A percentile compares a stretch with the other conserved stretches of the same genome.
Evolutionary conservation across 2,329 filamentous ascomycete genomes (phyloP).

Genomic region (Hansfordia pulvinata): DNA sequence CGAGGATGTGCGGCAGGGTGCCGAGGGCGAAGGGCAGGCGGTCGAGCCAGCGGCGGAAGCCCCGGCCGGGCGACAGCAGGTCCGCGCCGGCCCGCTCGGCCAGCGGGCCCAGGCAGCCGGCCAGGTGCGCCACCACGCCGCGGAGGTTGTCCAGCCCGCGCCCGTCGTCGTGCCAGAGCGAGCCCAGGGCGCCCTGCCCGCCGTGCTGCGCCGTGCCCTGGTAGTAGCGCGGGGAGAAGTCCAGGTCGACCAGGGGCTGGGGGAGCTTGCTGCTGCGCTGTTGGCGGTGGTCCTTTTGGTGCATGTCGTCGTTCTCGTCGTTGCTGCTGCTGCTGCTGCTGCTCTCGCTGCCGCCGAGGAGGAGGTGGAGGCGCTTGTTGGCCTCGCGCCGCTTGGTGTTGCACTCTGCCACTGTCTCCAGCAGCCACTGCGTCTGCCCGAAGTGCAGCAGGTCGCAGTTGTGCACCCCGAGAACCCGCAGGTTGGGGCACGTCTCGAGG

Average conservation of each 20-base stretch:
- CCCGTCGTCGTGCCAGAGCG: conserved; percentile 8
- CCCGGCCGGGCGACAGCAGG: conserved; percentile 10
- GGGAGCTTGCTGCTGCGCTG: conserved; percentile 8
- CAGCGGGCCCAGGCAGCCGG: conserved; percentile 4
- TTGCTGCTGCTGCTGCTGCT: no score
- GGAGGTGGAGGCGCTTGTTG: background rate
- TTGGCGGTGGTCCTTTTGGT: no score
- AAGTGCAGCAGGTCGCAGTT: conserved; percentile 17
- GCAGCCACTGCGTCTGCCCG: conserved; percentile 5
- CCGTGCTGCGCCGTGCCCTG: conserved; percentile 7
- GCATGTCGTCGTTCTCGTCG: no score
- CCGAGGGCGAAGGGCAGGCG: conserved; percentile 9
- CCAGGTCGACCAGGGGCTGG: conserved; percentile 12
- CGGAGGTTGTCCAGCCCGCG: conserved; percentile 5
- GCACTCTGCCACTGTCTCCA: conserved; percentile 7
- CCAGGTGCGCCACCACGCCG: conserved; percentile 7
- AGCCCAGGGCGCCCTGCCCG: conserved; percentile 7
- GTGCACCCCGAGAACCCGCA: conserved; percentile 11
- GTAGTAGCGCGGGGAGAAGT: conserved; percentile 4
- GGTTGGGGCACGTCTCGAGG: conserved; percentile 6
- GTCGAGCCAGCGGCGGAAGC: conserved; percentile 13
- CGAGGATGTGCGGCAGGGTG: conserved; percentile 7
- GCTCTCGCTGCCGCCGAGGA: no score
- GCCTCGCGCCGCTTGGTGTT: conserved; percentile 4
- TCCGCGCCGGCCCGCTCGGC: conserved; percentile 8